Percentiles rank a stretch among this genome's conserved stretches.
These are phyloP conservation scores for Halenospora varia DNA, from an alignment of 495 filamentous ascomycete species.

Conservation along the genomic window DNA sequence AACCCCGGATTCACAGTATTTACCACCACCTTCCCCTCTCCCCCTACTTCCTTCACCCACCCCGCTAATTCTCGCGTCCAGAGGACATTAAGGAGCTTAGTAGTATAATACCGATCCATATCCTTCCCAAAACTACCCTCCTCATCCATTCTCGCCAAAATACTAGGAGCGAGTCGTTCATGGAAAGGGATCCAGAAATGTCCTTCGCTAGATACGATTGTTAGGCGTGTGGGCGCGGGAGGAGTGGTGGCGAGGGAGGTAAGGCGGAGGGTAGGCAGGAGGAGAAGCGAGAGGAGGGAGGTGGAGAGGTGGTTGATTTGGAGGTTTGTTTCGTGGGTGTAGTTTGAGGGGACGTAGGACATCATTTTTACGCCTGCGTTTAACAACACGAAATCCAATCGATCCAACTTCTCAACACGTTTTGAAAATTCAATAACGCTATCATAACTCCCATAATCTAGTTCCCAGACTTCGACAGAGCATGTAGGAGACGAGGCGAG, in stretches of 20 bases:
- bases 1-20: not conserved
- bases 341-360: not conserved
- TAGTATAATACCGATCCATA: conserved; percentile 87
- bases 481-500: not conserved
- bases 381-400: not conserved
- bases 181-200: not conserved
- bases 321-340: not conserved
- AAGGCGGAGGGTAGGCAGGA: conserved; percentile 38
- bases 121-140: conserved; percentile 67
- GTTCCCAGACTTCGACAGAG: not conserved
- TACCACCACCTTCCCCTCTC: conserved; percentile 61
- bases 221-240: not conserved
- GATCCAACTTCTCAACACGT: not conserved
- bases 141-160: not conserved
- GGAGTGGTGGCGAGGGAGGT: not conserved
- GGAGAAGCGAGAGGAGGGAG: conserved; percentile 38
- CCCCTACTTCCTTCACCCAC: conserved; percentile 67
- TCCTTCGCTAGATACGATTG: not conserved
- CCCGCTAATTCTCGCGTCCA: conserved; percentile 81
- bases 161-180: not conserved
- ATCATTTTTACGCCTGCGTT: not conserved
- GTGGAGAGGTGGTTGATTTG: conserved; percentile 45
- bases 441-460: not conserved
- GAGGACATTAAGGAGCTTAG: conserved; percentile 80
- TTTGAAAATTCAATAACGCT: not conserved